These are phyloP conservation scores for Gymnopilus junonius DNA, from an alignment of 768 basidiomycete genomes.

Conservation along the genomic window DNA sequence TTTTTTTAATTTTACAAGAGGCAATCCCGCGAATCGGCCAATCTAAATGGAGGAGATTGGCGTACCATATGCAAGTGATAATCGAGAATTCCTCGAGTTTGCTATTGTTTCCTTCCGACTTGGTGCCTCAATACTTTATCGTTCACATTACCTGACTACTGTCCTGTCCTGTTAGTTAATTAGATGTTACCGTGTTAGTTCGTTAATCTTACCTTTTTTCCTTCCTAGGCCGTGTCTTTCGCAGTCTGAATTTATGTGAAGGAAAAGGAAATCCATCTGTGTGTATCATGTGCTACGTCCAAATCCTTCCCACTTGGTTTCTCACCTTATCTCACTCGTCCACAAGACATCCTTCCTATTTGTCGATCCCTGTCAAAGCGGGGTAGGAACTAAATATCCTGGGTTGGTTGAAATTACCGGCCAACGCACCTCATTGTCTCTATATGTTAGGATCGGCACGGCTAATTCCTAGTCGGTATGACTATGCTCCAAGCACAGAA, in stretches of 20 bases:
- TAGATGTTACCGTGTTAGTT: not conserved
- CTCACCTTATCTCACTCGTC: not conserved
- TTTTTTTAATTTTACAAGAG: not conserved
- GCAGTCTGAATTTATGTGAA: not conserved
- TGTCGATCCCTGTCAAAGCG: not conserved
- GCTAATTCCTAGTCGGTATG: not conserved
- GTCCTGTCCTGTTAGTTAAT: not conserved
- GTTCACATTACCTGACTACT: too few relatives aligned
- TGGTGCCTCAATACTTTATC: too few relatives aligned
- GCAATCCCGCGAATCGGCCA: not conserved
- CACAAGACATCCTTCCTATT: not conserved
- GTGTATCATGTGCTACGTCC: not conserved
- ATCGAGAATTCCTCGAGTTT: too few relatives aligned
- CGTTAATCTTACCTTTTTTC: not conserved
- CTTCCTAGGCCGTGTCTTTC: not conserved
- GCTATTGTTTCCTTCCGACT: too few relatives aligned
- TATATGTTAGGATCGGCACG: not conserved
- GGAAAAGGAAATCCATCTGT: not conserved
- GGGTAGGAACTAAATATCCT: not conserved
- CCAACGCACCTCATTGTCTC: not conserved
- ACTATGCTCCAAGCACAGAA: not conserved
- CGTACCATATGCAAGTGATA: not conserved
- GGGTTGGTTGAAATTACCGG: not conserved
- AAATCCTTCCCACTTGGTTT: not conserved
- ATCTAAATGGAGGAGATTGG: not conserved